Evolutionary conservation across 2,329 filamentous ascomycete genomes (phyloP).

Genomic region (Trichocomaceae sp.): DNA sequence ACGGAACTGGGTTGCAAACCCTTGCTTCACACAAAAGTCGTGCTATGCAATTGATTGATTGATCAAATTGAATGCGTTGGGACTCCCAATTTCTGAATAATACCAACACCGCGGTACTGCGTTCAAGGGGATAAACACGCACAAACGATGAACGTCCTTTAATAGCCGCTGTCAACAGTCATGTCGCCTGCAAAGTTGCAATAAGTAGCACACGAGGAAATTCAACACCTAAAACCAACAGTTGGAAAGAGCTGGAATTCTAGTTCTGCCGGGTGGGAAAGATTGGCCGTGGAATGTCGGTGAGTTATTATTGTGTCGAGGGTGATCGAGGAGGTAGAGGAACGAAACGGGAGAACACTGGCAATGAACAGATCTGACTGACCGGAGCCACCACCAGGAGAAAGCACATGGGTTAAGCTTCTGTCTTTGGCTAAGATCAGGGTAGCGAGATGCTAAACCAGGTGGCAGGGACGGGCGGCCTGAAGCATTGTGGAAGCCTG

Average conservation of each 20-base stretch:
- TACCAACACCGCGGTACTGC: background rate
- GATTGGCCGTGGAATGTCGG: conserved; percentile 2
- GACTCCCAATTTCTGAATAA: background rate
- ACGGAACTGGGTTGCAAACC: background rate
- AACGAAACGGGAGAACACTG: background rate
- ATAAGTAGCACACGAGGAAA: background rate
- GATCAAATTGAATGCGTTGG: background rate
- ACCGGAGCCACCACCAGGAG: background rate
- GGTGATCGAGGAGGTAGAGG: background rate
- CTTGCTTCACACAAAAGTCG: background rate
- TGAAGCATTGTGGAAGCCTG: background rate
- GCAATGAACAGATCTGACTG: background rate
- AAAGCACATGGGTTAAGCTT: conserved; percentile 1
- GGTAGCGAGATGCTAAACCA: background rate
- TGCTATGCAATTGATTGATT: background rate
- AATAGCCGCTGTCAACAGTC: background rate
- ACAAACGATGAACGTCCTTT: conserved; percentile 4
- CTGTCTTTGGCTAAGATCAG: background rate
- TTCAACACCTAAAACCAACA: background rate
- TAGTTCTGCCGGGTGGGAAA: background rate
- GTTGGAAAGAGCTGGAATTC: background rate
- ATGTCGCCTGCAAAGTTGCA: background rate
- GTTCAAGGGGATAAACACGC: background rate
- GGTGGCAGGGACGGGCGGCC: background rate
- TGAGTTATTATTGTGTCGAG: conserved; percentile 1